Percentiles rank a stretch among this genome's conserved stretches.
These are phyloP conservation scores for Rosa chinensis DNA, from an alignment of 306 rosid genomes.

Conservation along the genomic window DNA sequence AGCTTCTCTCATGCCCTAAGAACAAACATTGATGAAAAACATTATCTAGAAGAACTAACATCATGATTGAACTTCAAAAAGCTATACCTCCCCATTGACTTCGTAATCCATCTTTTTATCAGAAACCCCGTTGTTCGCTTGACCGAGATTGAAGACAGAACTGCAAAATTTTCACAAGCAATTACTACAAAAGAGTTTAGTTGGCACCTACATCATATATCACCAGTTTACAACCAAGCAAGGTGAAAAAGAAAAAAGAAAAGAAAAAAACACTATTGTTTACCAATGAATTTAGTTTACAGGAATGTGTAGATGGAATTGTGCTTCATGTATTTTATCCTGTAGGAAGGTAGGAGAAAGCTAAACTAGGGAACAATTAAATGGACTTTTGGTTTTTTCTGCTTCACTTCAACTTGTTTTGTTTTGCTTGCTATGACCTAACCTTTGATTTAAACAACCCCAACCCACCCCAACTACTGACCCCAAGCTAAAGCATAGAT, in stretches of 20 bases:
- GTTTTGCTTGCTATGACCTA: background rate
- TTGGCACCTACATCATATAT: too few species aligned
- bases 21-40: slow-evolving; percentile 26
- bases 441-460: background rate
- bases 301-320: background rate
- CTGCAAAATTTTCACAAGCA: slow-evolving; percentile 39
- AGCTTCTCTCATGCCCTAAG: slow-evolving; percentile 92
- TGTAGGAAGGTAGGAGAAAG: background rate
- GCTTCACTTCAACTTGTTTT: background rate
- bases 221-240: too few species aligned
- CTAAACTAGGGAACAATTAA: background rate
- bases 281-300: background rate
- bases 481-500: background rate
- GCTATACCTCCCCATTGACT: slow-evolving; percentile 82
- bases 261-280: too few species aligned
- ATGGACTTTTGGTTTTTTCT: background rate
- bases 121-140: slow-evolving; percentile 35
- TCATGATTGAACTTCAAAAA: slow-evolving; percentile 16
- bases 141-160: slow-evolving; percentile 61
- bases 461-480: background rate
- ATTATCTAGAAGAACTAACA: slow-evolving; percentile 24
- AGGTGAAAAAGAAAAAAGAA: too few species aligned
- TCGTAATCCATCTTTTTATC: slow-evolving; percentile 57
- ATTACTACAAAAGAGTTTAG: slow-evolving; percentile 11
- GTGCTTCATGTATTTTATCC: background rate